Base-by-base conservation (phyloP, 805 yeast species). In the Wickerhamomyces bovis region DNA sequence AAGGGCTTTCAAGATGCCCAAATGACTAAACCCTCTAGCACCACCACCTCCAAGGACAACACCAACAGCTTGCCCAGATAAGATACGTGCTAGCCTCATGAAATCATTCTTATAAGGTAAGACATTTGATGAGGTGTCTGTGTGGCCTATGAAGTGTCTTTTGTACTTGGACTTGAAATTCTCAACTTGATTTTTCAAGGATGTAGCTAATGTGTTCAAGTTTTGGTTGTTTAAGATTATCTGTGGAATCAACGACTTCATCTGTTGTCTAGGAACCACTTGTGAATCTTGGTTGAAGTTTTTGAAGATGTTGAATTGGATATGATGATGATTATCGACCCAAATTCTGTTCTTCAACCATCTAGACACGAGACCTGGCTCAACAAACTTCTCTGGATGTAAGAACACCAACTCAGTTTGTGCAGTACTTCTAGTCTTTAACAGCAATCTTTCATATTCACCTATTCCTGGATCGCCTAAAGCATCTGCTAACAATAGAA, bases 11-110 rank as follows among this genome's bases (percentile, higher is more conserved):
- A 92, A 77, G 3, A 94, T 83, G 4, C 99, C 99, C 38, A 92
- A 73, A 62, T 92, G 99, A 13, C 96, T 78, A 13, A 92, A 73
- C 1, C 99, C 99, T 55, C 98, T 73, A 0, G 98, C 96, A 39
- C 99, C 99, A 38, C 99, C 99, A 13, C 99, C 99, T 7, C 99
- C 99, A 4, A 92, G 70, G 6, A 92, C 97, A 18, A 94, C 70
- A 0, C 98, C 99, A 38, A 94, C 86, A 0, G 97, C 96, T 61
- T 89, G 89, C 8, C 96, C 96, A 0, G 97, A 86, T 15, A 92
- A 67, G 9, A 94, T 77, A 57, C 99, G 75, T 0, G 99, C 98
- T 33, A 92, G 67, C 47, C 99, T 75, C 64, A 88, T 71, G 62
- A 94, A 94, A 63, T 92, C 99, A 62, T 83, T 85, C 63, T 90